Evolutionary conservation across 768 basidiomycete genomes (phyloP), one percentile per base, ranked within the genome.

Genomic region (Russula sp.): DNA sequence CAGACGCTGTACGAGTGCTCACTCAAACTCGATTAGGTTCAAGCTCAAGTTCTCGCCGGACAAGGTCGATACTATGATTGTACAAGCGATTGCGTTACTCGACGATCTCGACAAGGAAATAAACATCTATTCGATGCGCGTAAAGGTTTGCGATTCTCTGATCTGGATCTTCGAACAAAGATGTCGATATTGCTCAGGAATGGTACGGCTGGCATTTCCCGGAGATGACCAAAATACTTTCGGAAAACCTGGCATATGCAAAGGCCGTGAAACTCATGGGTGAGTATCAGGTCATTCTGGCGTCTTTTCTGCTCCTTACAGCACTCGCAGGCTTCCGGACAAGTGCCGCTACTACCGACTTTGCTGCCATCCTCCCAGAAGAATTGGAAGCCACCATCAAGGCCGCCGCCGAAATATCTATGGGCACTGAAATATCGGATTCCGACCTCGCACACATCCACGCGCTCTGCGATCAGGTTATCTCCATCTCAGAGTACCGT

Each of bases 131-230:
- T 85, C 95, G 16, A 99, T 99, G 97, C 86, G 97, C 72, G 93
- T 96, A 52, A 99, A 99, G 84, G 95, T 95, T 46, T 30, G 63
- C 34, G 46, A 3, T 28, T 34, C 22, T 9, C 9, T 18, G 1
- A 18, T 32, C n/a, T 46, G 20, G 57, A 28, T 63, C 10, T 34
- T 5, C 30, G 9, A 18, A 24, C 36, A 30, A 57, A n/a, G 20
- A 5, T 53, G 36, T 61, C 52, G 20, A 36, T 14, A n/a, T 8
- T 55, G 32, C 48, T n/a, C 70, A 97, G 96, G 97, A 99, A 84
- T 99, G 97, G 97, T 99, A 99, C 71, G 97, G 97, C 42, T 99
- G 97, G 97, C 97, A 99, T 79, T 99, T 99, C 83, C 97, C 97
- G 5, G 97, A 99, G 77, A 92, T 99, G 89, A 90, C 89, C 64